These are phyloP conservation scores for Paulownia fortunei DNA, from an alignment of 257 asterid genomes.

Conservation along the genomic window DNA sequence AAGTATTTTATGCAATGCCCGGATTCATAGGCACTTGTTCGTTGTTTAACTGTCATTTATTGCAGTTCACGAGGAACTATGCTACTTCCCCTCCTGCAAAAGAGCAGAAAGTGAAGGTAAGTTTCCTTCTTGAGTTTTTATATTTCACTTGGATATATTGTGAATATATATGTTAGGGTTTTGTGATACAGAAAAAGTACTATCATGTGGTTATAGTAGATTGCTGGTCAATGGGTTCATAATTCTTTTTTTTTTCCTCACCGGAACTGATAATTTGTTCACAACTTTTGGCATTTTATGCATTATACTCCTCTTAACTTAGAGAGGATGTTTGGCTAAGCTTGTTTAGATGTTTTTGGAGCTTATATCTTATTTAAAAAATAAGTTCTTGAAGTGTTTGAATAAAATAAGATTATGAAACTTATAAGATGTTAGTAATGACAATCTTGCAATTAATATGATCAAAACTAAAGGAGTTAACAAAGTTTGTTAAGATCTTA, in stretches of 20 bases:
- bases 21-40: not conserved
- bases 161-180: not conserved
- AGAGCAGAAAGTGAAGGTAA: constrained; percentile 61
- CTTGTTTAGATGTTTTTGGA: too few species aligned
- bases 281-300: not conserved
- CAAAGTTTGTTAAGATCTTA: too few species aligned
- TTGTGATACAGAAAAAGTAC: not conserved
- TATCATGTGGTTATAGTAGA: not conserved
- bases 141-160: not conserved
- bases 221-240: not conserved
- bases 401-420: too few species aligned
- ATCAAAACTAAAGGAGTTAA: too few species aligned
- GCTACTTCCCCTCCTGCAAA: constrained; percentile 47
- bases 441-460: too few species aligned
- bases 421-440: too few species aligned
- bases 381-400: too few species aligned
- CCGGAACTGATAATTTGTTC: not conserved
- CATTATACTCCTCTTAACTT: not conserved
- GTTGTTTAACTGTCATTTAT: constrained; percentile 2
- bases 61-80: constrained; percentile 56
- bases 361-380: too few species aligned
- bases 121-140: not conserved
- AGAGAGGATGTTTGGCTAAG: too few species aligned
- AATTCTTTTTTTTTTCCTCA: too few species aligned
- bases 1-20: not conserved